A percentile compares a stretch with the other conserved stretches of the same genome.
Conservation (phyloP, 2,329 filamentous ascomycete species). For the Coniochaeta hoffmannii region DNA sequence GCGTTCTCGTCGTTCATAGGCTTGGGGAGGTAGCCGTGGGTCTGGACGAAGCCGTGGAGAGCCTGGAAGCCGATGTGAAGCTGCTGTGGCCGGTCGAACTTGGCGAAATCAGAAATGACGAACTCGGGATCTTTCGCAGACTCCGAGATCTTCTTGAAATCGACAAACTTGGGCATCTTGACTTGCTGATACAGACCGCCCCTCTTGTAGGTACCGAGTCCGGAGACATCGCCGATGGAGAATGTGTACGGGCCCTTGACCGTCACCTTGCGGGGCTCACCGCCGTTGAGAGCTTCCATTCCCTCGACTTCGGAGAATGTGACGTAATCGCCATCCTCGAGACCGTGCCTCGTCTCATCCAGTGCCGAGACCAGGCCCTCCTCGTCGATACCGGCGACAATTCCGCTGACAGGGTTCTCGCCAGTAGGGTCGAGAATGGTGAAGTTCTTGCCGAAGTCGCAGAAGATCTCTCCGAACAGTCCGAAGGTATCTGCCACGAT, state of each 20-base stretch:
- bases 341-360: slow-evolving; percentile 88
- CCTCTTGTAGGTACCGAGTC: slow-evolving; percentile 76
- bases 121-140: slow-evolving; percentile 84
- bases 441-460: slow-evolving; percentile 94
- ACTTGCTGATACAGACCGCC: slow-evolving; percentile 92
- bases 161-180: slow-evolving; percentile 93
- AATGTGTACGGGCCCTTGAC: slow-evolving; percentile 97
- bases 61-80: slow-evolving; percentile 91
- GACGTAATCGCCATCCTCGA: slow-evolving; percentile 94
- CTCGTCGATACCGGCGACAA: slow-evolving; percentile 82
- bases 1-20: slow-evolving; percentile 85
- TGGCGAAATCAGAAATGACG: slow-evolving; percentile 90
- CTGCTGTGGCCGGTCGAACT: slow-evolving; percentile 90
- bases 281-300: slow-evolving; percentile 79
- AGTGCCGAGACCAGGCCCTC: slow-evolving; percentile 87
- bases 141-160: slow-evolving; percentile 75
- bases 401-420: slow-evolving; percentile 79
- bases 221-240: slow-evolving; percentile 88
- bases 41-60: slow-evolving; percentile 74
- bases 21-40: slow-evolving; percentile 67
- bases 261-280: slow-evolving; percentile 80
- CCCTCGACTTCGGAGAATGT: slow-evolving; percentile 91
- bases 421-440: slow-evolving; percentile 84
- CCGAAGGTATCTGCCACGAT: slow-evolving; percentile 86
- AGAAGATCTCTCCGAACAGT: slow-evolving; percentile 92